Evolutionary conservation across 768 basidiomycete species (phyloP).

Genomic region (Tulasnella sp.): DNA sequence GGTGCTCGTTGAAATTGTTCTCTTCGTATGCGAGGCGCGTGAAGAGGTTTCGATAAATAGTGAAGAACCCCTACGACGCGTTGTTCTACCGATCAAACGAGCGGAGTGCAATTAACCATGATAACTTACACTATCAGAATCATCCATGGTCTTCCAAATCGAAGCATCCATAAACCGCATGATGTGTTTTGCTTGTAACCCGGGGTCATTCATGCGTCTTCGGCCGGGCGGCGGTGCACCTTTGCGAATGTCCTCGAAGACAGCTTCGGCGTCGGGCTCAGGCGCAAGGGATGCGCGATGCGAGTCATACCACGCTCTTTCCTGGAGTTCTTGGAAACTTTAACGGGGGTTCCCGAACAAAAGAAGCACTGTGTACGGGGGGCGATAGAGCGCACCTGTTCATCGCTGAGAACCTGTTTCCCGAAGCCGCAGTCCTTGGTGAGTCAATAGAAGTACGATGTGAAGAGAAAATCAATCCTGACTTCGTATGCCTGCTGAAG

Average conservation of each 20-base stretch:
- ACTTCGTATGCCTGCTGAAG: constrained; percentile 97
- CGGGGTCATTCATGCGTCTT: constrained; percentile 57
- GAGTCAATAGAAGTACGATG: background rate
- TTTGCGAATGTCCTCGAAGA: constrained; percentile 78
- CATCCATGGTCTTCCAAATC: constrained; percentile 62
- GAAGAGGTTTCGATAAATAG: constrained; percentile 85
- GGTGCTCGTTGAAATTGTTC: constrained; percentile 43
- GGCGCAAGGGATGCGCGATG: constrained; percentile 77
- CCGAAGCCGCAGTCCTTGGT: background rate
- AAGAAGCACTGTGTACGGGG: background rate
- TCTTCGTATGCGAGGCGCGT: constrained; percentile 80
- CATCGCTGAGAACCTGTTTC: constrained; percentile 80
- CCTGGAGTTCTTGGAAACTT: constrained; percentile 44
- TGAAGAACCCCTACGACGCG: constrained; percentile 73
- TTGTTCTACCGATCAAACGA: background rate
- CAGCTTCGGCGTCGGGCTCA: constrained; percentile 75
- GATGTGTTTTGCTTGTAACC: constrained; percentile 75
- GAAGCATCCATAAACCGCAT: constrained; percentile 76
- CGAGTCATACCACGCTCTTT: constrained; percentile 96
- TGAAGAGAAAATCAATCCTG: constrained; percentile 28
- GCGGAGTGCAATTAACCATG: background rate
- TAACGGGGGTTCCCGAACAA: constrained; percentile 28
- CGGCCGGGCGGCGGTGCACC: constrained; percentile 52
- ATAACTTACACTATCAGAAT: constrained; percentile 52
- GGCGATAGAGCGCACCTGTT: constrained; percentile 60